Evolutionary conservation across 2,329 filamentous ascomycete genomes (phyloP), one percentile per base, ranked within the genome.

Genomic region (Botrytis cinerea): DNA sequence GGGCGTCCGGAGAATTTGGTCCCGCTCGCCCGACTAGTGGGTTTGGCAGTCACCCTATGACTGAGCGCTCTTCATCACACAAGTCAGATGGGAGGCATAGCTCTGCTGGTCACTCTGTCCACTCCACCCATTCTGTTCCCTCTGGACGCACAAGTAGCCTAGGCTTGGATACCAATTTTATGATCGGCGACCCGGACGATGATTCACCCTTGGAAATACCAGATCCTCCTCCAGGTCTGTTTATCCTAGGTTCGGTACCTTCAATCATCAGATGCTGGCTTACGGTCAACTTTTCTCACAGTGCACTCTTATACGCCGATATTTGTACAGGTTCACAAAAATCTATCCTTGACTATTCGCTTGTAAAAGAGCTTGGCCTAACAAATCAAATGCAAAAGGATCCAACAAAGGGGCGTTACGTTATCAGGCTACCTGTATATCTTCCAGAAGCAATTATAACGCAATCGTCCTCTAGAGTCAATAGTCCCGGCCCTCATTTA

Each of bases 251-350:
- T 20, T 92, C 95, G 10, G 94, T 97, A 9, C 96, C 96, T 9
- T 93, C 94, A 45, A 97, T 99, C 77, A 93, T 98, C 73, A 92
- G 96, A 75, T 99, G 96, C 84, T 98, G 96, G 95, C 86, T 98
- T 78, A 95, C 93, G 40, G 92, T 91, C 51, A 91, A 93, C 79
- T 98, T 97, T 83, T 95, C 94, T 22, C 95, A 97, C 80, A 91
- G 92, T 76, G 92, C 94, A 16, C 87, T 98, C 25, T 86, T 98
- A 8, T 98, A 98, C 81, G 96, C 95, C 51, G 95, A 94, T 48
- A 87, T 98, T 3, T 98, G 96, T 82, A 95, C 93, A 2, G 96
- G 95, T 2, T 97, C 96, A 8, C 94, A 95, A 81, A 91, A 90
- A 78, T 98, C 96, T 1, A 90, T 90, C n/a, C 84, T 99, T 63